Base-by-base conservation (phyloP, 2,329 filamentous ascomycete genomes). In the Xylaria sp. region DNA sequence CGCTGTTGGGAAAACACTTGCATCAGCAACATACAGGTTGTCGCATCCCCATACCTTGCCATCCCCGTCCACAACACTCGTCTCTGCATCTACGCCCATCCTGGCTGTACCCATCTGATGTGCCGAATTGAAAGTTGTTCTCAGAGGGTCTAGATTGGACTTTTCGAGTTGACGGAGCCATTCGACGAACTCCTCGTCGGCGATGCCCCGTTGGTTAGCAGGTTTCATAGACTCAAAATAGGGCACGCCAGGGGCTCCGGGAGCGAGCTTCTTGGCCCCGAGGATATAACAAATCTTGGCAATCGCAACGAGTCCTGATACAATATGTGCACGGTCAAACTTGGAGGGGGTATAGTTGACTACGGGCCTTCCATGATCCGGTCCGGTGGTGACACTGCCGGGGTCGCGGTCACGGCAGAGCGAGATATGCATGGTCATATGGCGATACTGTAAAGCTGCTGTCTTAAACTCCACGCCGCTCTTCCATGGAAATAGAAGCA, bases 41-140 rank as follows among this genome's bases (percentile, higher is more conserved):
- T 82, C 76, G 0, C 79, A 80, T 8, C 79, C 83, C 82, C 83
- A 85, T 27, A 85, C 82, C 70, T 80, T 80, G 42, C 83, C 82
- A 14, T 77, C 72, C 0, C 80, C 74, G 67, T 83, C 81, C 11
- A 85, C 83, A 12, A 85, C 81, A 56, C 82, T 80, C 17, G 77
- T 76, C 67, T 78, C 78, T 2, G 80, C 73, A 11, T 32, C 79
- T 14, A 73, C 75, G 60, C 82, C 81, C 83, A 85, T 85, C 6
- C 83, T 80, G 57, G 83, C 85, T 4, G 81, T 82, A 12, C 84
- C 84, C 83, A 85, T 85, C 74, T 85, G 84, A 70, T 85, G 84
- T 1, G 84, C 84, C 61, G 80, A 82, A n/a, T 79, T 82, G 68
- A 81, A 81, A 5, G 77, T 66, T 2, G 57, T 57, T 19, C 47